A percentile compares a stretch with the other conserved stretches of the same genome.
Conservation (phyloP, 441 rosid genomes). For the Pelargonium fulgidum region DNA sequence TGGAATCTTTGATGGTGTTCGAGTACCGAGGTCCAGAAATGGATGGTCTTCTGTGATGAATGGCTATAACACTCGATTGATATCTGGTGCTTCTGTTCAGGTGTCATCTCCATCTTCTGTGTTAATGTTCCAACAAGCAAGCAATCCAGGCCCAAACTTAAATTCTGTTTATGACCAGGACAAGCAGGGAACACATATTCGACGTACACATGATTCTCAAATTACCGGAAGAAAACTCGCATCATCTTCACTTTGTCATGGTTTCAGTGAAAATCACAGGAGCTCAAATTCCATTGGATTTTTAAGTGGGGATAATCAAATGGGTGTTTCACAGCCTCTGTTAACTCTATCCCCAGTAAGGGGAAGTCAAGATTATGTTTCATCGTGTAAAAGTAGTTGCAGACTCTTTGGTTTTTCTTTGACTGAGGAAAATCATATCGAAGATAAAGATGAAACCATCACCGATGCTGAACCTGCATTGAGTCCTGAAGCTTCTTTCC, state of each 20-base stretch:
- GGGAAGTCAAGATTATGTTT: slow-evolving; percentile 33
- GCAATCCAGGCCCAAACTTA: neutral
- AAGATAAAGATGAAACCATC: neutral
- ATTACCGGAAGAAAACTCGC: neutral
- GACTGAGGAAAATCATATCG: slow-evolving; percentile 34
- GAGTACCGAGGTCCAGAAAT: neutral
- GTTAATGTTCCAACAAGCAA: neutral
- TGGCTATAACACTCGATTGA: neutral
- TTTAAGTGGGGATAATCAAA: slow-evolving; percentile 33
- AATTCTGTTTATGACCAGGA: neutral
- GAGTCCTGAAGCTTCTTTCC: neutral
- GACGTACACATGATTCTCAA: too few species aligned
- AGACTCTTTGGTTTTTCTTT: slow-evolving; percentile 84
- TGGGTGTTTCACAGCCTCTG: slow-evolving; percentile 32
- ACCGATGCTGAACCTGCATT: neutral
- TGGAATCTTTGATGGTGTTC: slow-evolving; percentile 31
- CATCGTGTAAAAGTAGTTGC: slow-evolving; percentile 43
- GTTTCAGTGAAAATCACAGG: slow-evolving; percentile 8
- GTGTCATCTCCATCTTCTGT: neutral
- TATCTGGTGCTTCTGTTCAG: neutral
- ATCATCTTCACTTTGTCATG: neutral
- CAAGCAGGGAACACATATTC: too few species aligned
- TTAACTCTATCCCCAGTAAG: slow-evolving; percentile 19
- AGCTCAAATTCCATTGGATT: slow-evolving; percentile 20
- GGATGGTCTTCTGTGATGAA: neutral